Conservation (phyloP, 2,329 filamentous ascomycete species). For the Penicillium brevicompactum region DNA sequence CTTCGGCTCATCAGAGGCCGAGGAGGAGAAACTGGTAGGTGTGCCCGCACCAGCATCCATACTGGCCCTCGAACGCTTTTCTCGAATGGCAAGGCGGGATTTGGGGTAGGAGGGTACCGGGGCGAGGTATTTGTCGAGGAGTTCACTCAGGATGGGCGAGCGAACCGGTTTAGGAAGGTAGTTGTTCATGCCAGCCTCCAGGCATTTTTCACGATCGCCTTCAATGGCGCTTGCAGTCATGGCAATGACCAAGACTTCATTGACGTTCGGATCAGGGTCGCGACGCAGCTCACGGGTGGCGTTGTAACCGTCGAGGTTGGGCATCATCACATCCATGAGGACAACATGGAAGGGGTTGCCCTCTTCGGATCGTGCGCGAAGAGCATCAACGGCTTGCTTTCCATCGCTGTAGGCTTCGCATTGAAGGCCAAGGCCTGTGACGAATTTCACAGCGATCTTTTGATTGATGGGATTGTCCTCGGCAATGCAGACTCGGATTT, state of each 20-base stretch:
- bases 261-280: constrained; percentile 74
- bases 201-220: constrained; percentile 89
- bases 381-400: constrained; percentile 79
- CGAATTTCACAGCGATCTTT: constrained; percentile 89
- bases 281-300: constrained; percentile 80
- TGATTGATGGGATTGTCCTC: constrained; percentile 96
- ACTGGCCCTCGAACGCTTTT: constrained; percentile 30
- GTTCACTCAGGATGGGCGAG: constrained; percentile 80
- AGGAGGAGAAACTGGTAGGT: constrained; percentile 30
- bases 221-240: constrained; percentile 97
- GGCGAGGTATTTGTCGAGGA: constrained; percentile 70
- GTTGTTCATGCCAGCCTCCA: constrained; percentile 97
- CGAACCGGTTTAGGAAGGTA: constrained; percentile 96
- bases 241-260: constrained; percentile 87
- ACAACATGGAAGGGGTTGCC: constrained; percentile 83
- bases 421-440: constrained; percentile 79
- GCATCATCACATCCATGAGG: constrained; percentile 97
- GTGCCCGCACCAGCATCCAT: constrained; percentile 28
- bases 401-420: constrained; percentile 92
- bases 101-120: constrained; percentile 47
- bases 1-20: constrained; percentile 27
- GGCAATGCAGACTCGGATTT: constrained; percentile 86
- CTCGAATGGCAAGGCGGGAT: constrained; percentile 34
- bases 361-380: constrained; percentile 71
- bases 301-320: constrained; percentile 87